Evolutionary conservation across 495 filamentous ascomycete genomes (phyloP).

Genomic region (Penicillium soppii): DNA sequence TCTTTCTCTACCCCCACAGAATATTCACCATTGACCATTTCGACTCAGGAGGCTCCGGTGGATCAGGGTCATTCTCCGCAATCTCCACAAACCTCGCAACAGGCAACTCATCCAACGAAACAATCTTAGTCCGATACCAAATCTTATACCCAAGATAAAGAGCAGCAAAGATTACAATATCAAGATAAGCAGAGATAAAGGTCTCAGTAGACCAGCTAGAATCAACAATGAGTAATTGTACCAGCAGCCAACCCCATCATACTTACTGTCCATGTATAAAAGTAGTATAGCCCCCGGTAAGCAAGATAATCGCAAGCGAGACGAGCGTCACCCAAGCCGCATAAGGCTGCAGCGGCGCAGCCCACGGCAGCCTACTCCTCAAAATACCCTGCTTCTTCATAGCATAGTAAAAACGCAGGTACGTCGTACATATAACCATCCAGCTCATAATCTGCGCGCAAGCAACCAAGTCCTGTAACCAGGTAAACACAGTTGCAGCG

Average conservation of each 20-base stretch:
- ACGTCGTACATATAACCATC: slow-evolving; percentile 51
- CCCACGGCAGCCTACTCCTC: slow-evolving; percentile 44
- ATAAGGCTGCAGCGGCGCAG: slow-evolving; percentile 47
- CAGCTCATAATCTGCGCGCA: slow-evolving; percentile 53
- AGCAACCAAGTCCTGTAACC: slow-evolving; percentile 56
- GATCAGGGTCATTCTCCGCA: slow-evolving; percentile 20
- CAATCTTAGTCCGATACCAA: slow-evolving; percentile 48
- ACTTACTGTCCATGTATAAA: slow-evolving; percentile 48
- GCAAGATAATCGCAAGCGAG: slow-evolving; percentile 43
- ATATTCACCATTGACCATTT: slow-evolving; percentile 18
- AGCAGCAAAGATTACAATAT: slow-evolving; percentile 49
- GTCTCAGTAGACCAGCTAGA: slow-evolving; percentile 20
- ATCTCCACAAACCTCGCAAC: slow-evolving; percentile 47
- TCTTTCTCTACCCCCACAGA: neutral
- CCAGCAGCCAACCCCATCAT: too few relatives aligned
- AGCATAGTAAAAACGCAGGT: slow-evolving; percentile 55
- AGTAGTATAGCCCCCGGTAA: slow-evolving; percentile 56
- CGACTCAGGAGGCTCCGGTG: slow-evolving; percentile 10
- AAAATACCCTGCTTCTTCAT: slow-evolving; percentile 44
- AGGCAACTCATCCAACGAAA: slow-evolving; percentile 48
- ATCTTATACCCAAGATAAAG: slow-evolving; percentile 54
- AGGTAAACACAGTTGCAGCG: slow-evolving; percentile 26
- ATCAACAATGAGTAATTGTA: too few relatives aligned
- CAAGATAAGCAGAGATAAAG: slow-evolving; percentile 27
- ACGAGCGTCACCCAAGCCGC: slow-evolving; percentile 45